Base-by-base conservation (phyloP, 139 green algal genomes). In the Tetradesmus obliquus region DNA sequence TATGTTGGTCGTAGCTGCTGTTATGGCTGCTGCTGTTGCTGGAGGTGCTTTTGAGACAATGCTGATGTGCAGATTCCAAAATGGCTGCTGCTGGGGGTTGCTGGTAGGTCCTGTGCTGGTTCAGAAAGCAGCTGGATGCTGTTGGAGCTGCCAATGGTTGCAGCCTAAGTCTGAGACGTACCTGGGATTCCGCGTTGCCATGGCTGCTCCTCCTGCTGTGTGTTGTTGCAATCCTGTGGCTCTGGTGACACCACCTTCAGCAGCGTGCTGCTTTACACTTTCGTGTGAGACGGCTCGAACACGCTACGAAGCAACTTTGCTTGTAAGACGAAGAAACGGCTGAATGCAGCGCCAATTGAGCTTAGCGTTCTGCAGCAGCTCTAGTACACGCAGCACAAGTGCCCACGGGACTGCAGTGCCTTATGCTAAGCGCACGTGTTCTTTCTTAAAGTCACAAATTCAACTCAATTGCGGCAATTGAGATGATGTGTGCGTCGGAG, bases 141-240 rank as follows among this genome's bases (percentile, higher is more conserved):
- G 17, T 94, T 87, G 55, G 81, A 76, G 66, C 66, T 76, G 66
- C 66, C 2, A 76, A 4, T 24, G 15, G 66, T 76, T 24, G 66
- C 10, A 6, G n/a, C n/a, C 1, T 24, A 10, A 10, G 66, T 6
- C 66, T 76, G 3, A 5, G 17, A 24, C 66, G 66, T 76, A 76
- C 66, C 66, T 86, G 3, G 94, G 94, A 72, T 96, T 96, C 72
- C 94, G 92, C 55, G 93, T 95, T 3, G 91, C 90, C 93, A 95
- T 95, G 58, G 55, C 32, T 58, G 57, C 58, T 76, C 0, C 60
- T 60, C 32, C 60, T 54, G 86, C 82, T 76, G 17, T 76, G 66
- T 76, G 66, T 19, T 76, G 66, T 24, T 76, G 66, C 66, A 76
- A 76, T 76, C 66, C 17, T 76, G 66, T 76, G 66, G 66, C 66